These are phyloP conservation scores for Solanum tarijense DNA, from an alignment of 257 asterid genomes.

Conservation along the genomic window DNA sequence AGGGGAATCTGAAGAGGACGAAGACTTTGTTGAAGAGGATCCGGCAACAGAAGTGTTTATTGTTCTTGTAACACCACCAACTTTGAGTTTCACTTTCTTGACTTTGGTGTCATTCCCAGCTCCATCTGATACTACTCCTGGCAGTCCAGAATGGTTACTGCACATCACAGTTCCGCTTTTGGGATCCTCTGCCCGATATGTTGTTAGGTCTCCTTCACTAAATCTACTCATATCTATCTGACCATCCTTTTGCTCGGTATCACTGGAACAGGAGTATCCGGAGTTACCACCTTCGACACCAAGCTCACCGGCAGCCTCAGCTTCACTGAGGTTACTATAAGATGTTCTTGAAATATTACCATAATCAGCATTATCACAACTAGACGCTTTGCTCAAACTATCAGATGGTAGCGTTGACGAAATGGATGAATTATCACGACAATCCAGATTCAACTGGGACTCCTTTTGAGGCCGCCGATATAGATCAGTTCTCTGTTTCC, in stretches of 20 bases:
- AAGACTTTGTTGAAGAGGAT: conserved; percentile 29
- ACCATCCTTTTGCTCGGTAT: background rate
- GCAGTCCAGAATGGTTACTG: conserved; percentile 12
- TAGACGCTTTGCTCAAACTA: conserved; percentile 37
- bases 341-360: conserved; percentile 21
- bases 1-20: conserved; percentile 23
- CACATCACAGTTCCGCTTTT: conserved; percentile 7
- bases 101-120: conserved; percentile 30
- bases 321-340: conserved; percentile 19
- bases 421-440: conserved; percentile 36
- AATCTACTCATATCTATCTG: background rate
- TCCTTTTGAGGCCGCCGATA: conserved; percentile 43
- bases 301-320: conserved; percentile 20
- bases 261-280: conserved; percentile 15
- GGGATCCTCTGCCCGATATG: conserved; percentile 11
- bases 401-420: conserved; percentile 54
- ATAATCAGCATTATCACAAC: conserved; percentile 25
- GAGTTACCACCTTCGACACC: conserved; percentile 17
- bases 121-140: conserved; percentile 27
- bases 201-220: conserved; percentile 11
- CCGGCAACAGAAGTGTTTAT: conserved; percentile 47
- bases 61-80: conserved; percentile 73
- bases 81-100: conserved; percentile 64
- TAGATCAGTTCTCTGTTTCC: conserved; percentile 52
- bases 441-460: conserved; percentile 31